Conservation (phyloP, 2,329 filamentous ascomycete species). For the Monosporascus ibericus region DNA sequence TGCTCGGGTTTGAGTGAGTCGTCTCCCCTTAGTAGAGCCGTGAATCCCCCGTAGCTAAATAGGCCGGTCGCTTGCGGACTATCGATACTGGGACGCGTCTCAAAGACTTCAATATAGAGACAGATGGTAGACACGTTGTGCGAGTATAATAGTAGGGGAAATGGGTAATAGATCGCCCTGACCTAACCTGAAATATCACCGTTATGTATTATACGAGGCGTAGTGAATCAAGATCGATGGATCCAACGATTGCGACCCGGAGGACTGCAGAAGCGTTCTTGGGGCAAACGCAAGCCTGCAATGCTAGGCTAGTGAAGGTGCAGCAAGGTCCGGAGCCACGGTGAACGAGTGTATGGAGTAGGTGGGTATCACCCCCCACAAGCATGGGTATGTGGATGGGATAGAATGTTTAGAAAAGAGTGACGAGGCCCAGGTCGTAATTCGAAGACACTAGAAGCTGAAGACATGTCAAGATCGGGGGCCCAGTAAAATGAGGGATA, state of each 20-base stretch:
- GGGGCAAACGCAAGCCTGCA: slow-evolving; percentile 4
- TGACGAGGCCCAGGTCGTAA: slow-evolving; percentile 5
- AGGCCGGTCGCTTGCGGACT: background rate
- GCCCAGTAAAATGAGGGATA: slow-evolving; percentile 2
- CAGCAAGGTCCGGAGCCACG: slow-evolving; percentile 7
- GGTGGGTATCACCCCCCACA: background rate
- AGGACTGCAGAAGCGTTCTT: slow-evolving; percentile 9
- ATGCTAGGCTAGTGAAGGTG: slow-evolving; percentile 14
- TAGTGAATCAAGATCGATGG: background rate
- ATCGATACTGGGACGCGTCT: background rate
- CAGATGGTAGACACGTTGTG: background rate
- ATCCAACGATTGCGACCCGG: slow-evolving; percentile 4
- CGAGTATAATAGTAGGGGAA: background rate
- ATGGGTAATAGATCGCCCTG: background rate
- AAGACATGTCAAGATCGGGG: background rate
- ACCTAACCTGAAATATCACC: background rate
- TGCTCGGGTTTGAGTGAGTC: background rate
- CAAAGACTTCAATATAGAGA: background rate
- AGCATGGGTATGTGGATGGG: slow-evolving; percentile 3
- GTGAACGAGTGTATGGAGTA: slow-evolving; percentile 14
- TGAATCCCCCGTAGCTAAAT: background rate
- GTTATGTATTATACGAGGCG: background rate
- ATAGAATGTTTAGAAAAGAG: slow-evolving; percentile 1
- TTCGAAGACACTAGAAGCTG: background rate
- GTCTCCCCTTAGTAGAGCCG: background rate